phyloP scores from a whole-genome alignment of 2,329 filamentous ascomycete genomes.

The Alternaria atra region DNA sequence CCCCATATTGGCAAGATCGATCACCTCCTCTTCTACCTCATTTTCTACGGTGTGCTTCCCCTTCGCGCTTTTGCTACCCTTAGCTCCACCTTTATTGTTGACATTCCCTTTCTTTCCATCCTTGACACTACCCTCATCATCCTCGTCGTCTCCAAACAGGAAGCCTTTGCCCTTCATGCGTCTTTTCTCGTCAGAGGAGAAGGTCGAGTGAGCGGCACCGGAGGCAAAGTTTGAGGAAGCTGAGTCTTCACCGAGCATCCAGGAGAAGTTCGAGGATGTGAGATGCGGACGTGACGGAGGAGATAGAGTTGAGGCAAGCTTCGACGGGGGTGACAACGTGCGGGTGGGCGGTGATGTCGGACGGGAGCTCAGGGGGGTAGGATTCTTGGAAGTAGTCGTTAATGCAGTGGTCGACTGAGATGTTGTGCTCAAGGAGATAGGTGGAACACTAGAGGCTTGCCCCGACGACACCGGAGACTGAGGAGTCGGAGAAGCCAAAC shows the following conservation, averaged over 20 bases:
- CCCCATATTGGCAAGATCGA: slow-evolving; percentile 48
- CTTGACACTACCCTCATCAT: slow-evolving; percentile 33
- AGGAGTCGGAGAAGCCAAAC: slow-evolving; percentile 28
- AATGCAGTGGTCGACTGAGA: slow-evolving; percentile 14
- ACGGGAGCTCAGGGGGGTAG: slow-evolving; percentile 18
- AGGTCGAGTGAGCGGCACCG: slow-evolving; percentile 44
- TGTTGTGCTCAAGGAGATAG: slow-evolving; percentile 20
- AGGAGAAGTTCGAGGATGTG: slow-evolving; percentile 79
- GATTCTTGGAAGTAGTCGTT: slow-evolving; percentile 4
- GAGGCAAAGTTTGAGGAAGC: slow-evolving; percentile 47
- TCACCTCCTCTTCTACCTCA: slow-evolving; percentile 49
- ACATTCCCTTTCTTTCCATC: slow-evolving; percentile 34
- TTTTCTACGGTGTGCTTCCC: slow-evolving; percentile 34
- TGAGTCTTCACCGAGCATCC: slow-evolving; percentile 69
- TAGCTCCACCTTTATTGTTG: slow-evolving; percentile 26
- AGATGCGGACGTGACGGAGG: slow-evolving; percentile 68
- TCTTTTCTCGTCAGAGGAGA: slow-evolving; percentile 48
- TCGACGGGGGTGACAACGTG: slow-evolving; percentile 17
- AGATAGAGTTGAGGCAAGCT: slow-evolving; percentile 39
- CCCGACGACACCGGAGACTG: slow-evolving; percentile 28
- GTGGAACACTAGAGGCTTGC: slow-evolving; percentile 33
- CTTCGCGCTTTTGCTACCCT: slow-evolving; percentile 29
- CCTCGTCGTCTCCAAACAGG: slow-evolving; percentile 53
- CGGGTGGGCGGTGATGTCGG: slow-evolving; percentile 29
- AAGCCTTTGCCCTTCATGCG: slow-evolving; percentile 51